Evolutionary conservation across 2,329 filamentous ascomycete species (phyloP), one percentile per base, ranked within the genome.

Genomic region (Paramyrothecium sp.): DNA sequence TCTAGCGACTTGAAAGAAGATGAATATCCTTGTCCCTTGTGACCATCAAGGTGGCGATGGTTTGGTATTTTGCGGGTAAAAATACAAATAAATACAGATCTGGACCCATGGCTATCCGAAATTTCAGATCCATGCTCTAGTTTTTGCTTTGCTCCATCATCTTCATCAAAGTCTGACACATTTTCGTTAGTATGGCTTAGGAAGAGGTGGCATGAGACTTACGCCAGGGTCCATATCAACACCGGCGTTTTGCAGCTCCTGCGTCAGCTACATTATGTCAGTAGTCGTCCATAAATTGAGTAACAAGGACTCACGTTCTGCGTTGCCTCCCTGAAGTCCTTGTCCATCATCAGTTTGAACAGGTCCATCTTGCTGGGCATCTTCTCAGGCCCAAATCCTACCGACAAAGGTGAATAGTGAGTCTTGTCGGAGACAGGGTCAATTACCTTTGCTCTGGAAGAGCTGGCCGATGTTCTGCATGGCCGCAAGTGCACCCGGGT

Each of bases 291-390:
- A 1, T 1, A 2, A 16, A 1, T 7, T 17, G 3, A 16, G 10
- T 0, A 2, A 12, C 1, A 2, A 13, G 0, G 22, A 23, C 38
- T 12, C 51, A 65, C 64, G 1, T 51, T 56, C 10, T 63, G 57
- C 13, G 64, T 58, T 2, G 62, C 64, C 3, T 66, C 62, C 8
- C 64, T 54, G 26, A 66, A 66, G 10, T 66, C 62, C 20, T 57
- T 60, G 3, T 66, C 64, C 62, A 63, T 63, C 59, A 66, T 58
- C 13, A 66, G 60, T 23, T 63, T 65, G 41, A 65, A 50, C 12
- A 66, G 41, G 3, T 63, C 64, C 62, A 66, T 61, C 58, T 61
- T 63, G n/a, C 59, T 62, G 2, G 64, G 64, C 12, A 61, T 60
- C 20, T 59, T 55, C 33, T 50, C 54, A 19, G 61, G 38, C 12